These are phyloP conservation scores for Pilasporangium apinafurcum DNA, from an alignment of 352 stramenopile species.

Conservation along the genomic window DNA sequence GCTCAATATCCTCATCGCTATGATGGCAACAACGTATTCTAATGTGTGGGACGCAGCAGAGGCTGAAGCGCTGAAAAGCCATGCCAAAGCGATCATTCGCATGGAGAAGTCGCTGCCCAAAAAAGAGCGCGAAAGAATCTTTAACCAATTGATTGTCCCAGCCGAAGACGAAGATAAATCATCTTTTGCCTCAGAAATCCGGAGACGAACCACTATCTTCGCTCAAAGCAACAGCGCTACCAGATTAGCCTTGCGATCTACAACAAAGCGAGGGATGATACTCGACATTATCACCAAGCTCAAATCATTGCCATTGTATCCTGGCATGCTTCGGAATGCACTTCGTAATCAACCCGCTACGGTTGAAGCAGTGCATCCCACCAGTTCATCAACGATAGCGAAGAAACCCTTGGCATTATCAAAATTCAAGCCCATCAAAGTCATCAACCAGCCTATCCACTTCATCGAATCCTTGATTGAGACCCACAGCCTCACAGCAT, in stretches of 20 bases:
- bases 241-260: slow-evolving; percentile 11
- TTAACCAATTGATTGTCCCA: slow-evolving; percentile 21
- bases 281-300: slow-evolving; percentile 17
- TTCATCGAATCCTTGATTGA: slow-evolving; percentile 22
- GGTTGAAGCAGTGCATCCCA: not conserved
- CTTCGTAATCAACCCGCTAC: not conserved
- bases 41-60: slow-evolving; percentile 53
- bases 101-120: slow-evolving; percentile 41
- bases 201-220: not conserved
- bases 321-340: slow-evolving; percentile 6
- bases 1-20: slow-evolving; percentile 68
- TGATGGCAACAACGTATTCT: slow-evolving; percentile 63
- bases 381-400: not conserved
- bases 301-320: slow-evolving; percentile 8
- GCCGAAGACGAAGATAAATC: slow-evolving; percentile 5
- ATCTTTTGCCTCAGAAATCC: too few relatives aligned
- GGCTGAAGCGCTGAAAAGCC: slow-evolving; percentile 43
- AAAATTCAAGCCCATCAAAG: too few relatives aligned
- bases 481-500: slow-evolving; percentile 18
- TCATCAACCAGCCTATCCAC: slow-evolving; percentile 1
- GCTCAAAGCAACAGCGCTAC: slow-evolving; percentile 8
- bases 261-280: slow-evolving; percentile 20
- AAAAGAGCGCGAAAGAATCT: slow-evolving; percentile 25
- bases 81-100: slow-evolving; percentile 43
- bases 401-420: too few relatives aligned